Percentiles rank a stretch among this genome's conserved stretches.
Evolutionary conservation across 768 basidiomycete species (phyloP).

Genomic region (Lanmaoa rubissima): DNA sequence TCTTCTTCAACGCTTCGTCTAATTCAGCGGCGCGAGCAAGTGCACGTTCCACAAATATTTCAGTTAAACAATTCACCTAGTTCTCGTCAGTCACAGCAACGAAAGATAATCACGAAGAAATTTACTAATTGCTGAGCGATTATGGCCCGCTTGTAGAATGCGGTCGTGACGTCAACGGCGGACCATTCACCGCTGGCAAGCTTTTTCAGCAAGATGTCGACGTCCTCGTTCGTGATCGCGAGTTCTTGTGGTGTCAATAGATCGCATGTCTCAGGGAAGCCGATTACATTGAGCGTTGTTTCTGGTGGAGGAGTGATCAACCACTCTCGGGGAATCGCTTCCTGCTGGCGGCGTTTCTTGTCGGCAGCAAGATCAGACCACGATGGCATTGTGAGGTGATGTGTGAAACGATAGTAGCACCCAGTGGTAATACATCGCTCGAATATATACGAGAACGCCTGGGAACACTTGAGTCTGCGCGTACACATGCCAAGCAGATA

Average conservation of each 20-base stretch:
- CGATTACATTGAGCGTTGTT: slow-evolving; percentile 50
- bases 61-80: slow-evolving; percentile 79
- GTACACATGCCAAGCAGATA: slow-evolving; percentile 8
- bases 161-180: slow-evolving; percentile 64
- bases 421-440: background rate
- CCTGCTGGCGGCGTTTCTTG: slow-evolving; percentile 52
- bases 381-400: slow-evolving; percentile 10
- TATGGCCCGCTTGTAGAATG: slow-evolving; percentile 76
- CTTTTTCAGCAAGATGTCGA: slow-evolving; percentile 48
- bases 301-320: slow-evolving; percentile 46
- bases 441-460: slow-evolving; percentile 7
- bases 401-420: background rate
- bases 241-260: slow-evolving; percentile 56
- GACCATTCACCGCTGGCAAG: slow-evolving; percentile 57
- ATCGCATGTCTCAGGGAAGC: slow-evolving; percentile 54
- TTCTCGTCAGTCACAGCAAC: background rate
- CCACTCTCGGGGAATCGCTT: slow-evolving; percentile 67
- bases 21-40: slow-evolving; percentile 61
- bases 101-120: background rate
- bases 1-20: slow-evolving; percentile 58
- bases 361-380: slow-evolving; percentile 57
- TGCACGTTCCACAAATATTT: slow-evolving; percentile 77
- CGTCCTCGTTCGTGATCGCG: slow-evolving; percentile 53
- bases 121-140: slow-evolving; percentile 76
- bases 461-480: background rate